phyloP scores from a whole-genome alignment of 1,284 basidiomycete genomes.

The Tremellales sp. region DNA sequence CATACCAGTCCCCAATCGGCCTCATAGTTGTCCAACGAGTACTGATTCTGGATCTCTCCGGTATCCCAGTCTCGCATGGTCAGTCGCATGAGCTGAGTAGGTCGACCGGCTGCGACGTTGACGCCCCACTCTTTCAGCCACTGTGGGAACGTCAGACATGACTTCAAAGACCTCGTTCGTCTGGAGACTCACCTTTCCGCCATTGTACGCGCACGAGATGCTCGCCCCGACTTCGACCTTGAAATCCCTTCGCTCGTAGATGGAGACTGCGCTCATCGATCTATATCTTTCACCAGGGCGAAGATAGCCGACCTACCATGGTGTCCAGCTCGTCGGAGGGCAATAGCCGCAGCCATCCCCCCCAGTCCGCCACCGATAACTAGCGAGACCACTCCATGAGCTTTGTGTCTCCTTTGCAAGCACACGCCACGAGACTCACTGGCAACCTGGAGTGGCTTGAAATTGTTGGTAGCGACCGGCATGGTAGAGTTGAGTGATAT shows the following conservation, averaged over 20 bases:
- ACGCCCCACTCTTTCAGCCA: conserved; percentile 40
- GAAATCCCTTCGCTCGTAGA: conserved; percentile 40
- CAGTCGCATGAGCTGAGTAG: conserved; percentile 35
- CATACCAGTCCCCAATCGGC: conserved; percentile 33
- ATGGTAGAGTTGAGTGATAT: too few relatives aligned
- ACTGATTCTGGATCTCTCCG: conserved; percentile 35
- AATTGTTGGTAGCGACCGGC: too few relatives aligned
- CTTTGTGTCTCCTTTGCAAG: too few relatives aligned
- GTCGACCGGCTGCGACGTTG: conserved; percentile 27
- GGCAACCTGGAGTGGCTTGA: too few relatives aligned
- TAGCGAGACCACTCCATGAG: too few relatives aligned
- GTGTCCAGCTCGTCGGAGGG: conserved; percentile 37
- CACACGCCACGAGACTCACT: too few relatives aligned
- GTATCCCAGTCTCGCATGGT: conserved; percentile 40
- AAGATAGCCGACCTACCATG: neutral
- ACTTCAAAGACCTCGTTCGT: too few relatives aligned
- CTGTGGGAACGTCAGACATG: conserved; percentile 8
- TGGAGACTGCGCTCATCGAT: conserved; percentile 17
- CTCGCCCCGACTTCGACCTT: conserved; percentile 40
- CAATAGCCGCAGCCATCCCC: conserved; percentile 32
- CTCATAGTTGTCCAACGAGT: conserved; percentile 35
- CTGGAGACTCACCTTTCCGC: too few relatives aligned
- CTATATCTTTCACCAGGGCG: neutral
- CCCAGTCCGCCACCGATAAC: conserved; percentile 39
- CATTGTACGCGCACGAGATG: conserved; percentile 39